These are phyloP conservation scores for Halenospora varia DNA, from an alignment of 495 filamentous ascomycete genomes.

Conservation along the genomic window DNA sequence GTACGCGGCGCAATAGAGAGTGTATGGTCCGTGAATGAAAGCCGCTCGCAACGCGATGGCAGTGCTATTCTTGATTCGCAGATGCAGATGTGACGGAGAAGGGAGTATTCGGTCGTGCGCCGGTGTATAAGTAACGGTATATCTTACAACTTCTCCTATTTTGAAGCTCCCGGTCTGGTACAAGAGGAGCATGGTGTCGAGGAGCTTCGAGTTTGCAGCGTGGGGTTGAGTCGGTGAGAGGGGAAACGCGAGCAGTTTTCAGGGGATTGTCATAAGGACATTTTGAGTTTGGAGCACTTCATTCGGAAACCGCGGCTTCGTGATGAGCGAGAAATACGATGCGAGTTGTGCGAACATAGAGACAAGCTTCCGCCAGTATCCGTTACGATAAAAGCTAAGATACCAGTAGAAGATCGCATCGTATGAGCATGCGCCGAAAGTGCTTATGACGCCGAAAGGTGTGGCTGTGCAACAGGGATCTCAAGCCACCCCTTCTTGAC, in stretches of 20 bases:
- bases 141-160: constrained; percentile 86
- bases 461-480: background rate
- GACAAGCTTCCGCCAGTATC: background rate
- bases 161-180: constrained; percentile 87
- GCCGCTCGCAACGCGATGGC: constrained; percentile 87
- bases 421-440: background rate
- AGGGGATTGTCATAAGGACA: background rate
- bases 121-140: constrained; percentile 93
- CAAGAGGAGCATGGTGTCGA: constrained; percentile 71
- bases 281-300: background rate
- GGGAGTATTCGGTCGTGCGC: constrained; percentile 82
- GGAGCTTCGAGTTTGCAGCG: background rate
- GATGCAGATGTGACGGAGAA: constrained; percentile 68
- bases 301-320: background rate
- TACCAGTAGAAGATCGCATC: background rate
- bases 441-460: background rate
- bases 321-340: background rate
- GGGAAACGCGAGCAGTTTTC: background rate
- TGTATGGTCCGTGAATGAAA: constrained; percentile 95
- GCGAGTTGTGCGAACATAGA: no score
- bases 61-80: constrained; percentile 89
- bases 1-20: constrained; percentile 78
- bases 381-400: background rate
- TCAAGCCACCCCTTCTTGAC: background rate
- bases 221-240: background rate